A percentile compares a stretch with the other conserved stretches of the same genome.
phyloP scores from a whole-genome alignment of 768 basidiomycete species.

The Lyophyllum atratum region DNA sequence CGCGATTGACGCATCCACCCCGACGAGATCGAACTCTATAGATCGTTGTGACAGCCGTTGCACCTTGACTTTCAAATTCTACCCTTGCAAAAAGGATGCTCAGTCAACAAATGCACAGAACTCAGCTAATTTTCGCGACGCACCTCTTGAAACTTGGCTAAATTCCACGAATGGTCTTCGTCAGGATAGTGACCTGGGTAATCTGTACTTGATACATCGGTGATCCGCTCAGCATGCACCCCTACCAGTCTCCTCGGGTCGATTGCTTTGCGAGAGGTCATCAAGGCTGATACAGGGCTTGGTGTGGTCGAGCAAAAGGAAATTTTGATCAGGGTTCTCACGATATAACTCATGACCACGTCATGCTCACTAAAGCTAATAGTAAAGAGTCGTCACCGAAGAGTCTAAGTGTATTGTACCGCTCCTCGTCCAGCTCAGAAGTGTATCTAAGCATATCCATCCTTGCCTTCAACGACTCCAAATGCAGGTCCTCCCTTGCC shows the following conservation, averaged over 20 bases:
- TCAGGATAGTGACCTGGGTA: constrained; percentile 88
- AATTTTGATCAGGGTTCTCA: constrained; percentile 4
- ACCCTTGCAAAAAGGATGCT: constrained; percentile 34
- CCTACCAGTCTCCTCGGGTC: constrained; percentile 60
- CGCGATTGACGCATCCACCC: constrained; percentile 94
- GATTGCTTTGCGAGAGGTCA: constrained; percentile 15
- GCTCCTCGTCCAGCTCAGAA: background rate
- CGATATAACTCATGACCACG: background rate
- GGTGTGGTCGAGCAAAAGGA: background rate
- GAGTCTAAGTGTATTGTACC: background rate
- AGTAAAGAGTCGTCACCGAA: background rate
- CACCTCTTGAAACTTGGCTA: constrained; percentile 76
- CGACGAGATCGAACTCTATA: constrained; percentile 93
- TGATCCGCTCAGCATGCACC: constrained; percentile 68
- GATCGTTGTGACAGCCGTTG: constrained; percentile 80
- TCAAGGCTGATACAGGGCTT: background rate
- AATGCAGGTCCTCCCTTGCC: constrained; percentile 50
- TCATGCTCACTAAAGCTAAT: too few relatives aligned
- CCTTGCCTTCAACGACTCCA: constrained; percentile 44
- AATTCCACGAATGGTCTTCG: constrained; percentile 85
- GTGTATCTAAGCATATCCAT: constrained; percentile 34
- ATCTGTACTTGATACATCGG: constrained; percentile 84
- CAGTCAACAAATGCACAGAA: constrained; percentile 11
- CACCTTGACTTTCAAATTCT: constrained; percentile 76
- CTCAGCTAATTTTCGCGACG: constrained; percentile 25